Conservation (phyloP, 441 rosid species). For the Adansonia grandidieri region DNA sequence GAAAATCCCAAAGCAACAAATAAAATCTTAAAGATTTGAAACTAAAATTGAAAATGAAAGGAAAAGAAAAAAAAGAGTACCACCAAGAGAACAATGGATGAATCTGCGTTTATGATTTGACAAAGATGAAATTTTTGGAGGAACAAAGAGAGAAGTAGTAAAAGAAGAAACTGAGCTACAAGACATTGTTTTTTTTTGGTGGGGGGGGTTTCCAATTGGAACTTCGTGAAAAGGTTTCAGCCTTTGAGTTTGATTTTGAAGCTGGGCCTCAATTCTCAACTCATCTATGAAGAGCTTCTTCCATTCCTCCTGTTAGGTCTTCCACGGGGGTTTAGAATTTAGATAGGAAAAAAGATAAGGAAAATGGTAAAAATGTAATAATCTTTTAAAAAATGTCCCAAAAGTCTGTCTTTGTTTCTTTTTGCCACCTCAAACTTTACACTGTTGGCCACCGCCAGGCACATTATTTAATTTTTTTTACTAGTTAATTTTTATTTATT, state of each 20-base stretch:
- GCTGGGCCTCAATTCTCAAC: background rate
- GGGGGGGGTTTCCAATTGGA: background rate
- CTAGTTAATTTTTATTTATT: background rate
- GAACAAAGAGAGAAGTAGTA: constrained; percentile 41
- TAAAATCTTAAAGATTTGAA: background rate
- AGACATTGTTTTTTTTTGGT: constrained; percentile 41
- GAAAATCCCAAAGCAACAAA: background rate
- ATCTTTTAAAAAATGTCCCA: background rate
- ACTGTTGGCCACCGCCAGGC: background rate
- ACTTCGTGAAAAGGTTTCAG: background rate
- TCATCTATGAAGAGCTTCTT: constrained; percentile 9
- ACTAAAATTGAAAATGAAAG: background rate
- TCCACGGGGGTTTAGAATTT: constrained; percentile 2
- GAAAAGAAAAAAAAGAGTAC: constrained; percentile 31
- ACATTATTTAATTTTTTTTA: background rate
- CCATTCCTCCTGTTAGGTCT: background rate
- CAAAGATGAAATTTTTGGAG: constrained; percentile 39
- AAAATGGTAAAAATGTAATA: constrained; percentile 5
- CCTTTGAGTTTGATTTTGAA: constrained; percentile 10
- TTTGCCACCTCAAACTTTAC: constrained; percentile 22
- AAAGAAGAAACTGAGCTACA: constrained; percentile 50
- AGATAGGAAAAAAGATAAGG: constrained; percentile 24
- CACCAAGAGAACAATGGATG: constrained; percentile 62
- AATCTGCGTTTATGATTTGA: constrained; percentile 43
- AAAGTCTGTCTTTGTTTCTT: background rate